Conservation (phyloP, 495 filamentous ascomycete genomes). For the Xylaria flabelliformis region DNA sequence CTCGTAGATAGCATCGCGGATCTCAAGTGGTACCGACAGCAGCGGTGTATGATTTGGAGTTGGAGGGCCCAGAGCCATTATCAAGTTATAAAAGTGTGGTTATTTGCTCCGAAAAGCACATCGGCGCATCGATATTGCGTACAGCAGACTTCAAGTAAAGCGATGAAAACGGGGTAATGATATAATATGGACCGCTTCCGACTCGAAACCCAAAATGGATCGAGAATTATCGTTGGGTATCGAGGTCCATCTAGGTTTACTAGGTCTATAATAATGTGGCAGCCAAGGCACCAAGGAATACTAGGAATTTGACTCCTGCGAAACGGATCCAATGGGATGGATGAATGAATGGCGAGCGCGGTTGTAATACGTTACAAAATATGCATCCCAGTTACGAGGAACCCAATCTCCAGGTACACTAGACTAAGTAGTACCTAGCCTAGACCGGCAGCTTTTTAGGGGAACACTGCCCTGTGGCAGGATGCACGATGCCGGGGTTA, state of each 20-base stretch:
- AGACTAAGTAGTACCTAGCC: too few species aligned
- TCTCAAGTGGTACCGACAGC: conserved; percentile 23
- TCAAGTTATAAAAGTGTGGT: not conserved
- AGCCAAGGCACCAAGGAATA: conserved; percentile 15
- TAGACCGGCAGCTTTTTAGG: not conserved
- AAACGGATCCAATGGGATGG: not conserved
- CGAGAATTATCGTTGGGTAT: not conserved
- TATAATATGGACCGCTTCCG: not conserved
- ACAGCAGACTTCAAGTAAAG: not conserved
- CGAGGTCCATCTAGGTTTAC: not conserved
- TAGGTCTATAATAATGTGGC: not conserved
- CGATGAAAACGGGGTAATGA: not conserved
- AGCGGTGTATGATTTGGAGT: not conserved
- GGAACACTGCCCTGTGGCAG: not conserved
- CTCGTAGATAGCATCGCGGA: conserved; percentile 24
- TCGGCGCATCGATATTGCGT: not conserved
- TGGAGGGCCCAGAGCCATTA: not conserved
- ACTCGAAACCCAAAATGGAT: not conserved
- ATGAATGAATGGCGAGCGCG: not conserved
- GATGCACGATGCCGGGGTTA: not conserved
- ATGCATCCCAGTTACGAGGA: conserved; percentile 9
- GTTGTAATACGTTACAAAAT: conserved; percentile 5
- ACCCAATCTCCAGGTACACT: not conserved
- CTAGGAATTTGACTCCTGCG: not conserved
- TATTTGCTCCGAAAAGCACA: not conserved